Evolutionary conservation across 805 yeast genomes (phyloP).

Genomic region (Teunomyces cretensis): DNA sequence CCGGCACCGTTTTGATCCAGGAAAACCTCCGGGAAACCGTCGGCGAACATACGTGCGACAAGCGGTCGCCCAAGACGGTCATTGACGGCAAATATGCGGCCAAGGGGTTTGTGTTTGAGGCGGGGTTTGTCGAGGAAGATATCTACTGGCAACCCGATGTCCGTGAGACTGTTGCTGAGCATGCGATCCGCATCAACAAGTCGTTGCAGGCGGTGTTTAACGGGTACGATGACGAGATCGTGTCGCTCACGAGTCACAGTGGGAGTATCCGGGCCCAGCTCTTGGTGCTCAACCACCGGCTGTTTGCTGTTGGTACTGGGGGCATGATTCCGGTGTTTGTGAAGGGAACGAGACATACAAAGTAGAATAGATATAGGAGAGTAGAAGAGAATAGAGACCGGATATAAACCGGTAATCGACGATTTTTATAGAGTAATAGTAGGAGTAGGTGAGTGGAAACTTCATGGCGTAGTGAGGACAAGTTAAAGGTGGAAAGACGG

Average conservation of each 20-base stretch:
- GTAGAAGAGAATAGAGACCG: too few species aligned
- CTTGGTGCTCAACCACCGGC: conserved; percentile 47
- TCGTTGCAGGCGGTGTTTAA: conserved; percentile 37
- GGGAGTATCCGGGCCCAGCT: conserved; percentile 52
- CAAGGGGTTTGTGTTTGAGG: conserved; percentile 41
- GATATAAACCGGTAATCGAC: too few species aligned
- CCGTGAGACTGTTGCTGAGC: conserved; percentile 43
- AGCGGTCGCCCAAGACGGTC: conserved; percentile 36
- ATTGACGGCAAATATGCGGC: conserved; percentile 40
- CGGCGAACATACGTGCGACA: conserved; percentile 53
- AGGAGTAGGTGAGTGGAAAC: too few species aligned
- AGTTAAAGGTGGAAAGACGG: too few species aligned
- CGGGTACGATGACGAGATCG: conserved; percentile 18
- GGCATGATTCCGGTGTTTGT: conserved; percentile 58
- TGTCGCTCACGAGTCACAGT: conserved; percentile 50
- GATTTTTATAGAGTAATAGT: too few species aligned
- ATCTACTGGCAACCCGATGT: conserved; percentile 36
- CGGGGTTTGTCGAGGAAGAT: conserved; percentile 48
- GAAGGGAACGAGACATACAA: conserved; percentile 24
- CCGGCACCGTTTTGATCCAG: conserved; percentile 36
- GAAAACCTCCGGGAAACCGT: conserved; percentile 50
- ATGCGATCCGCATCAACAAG: conserved; percentile 34
- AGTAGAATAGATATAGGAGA: not conserved
- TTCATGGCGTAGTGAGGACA: too few species aligned
- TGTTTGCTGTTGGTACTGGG: conserved; percentile 51